Base-by-base conservation (phyloP, 352 stramenopile species). In the Peronospora destructor region DNA sequence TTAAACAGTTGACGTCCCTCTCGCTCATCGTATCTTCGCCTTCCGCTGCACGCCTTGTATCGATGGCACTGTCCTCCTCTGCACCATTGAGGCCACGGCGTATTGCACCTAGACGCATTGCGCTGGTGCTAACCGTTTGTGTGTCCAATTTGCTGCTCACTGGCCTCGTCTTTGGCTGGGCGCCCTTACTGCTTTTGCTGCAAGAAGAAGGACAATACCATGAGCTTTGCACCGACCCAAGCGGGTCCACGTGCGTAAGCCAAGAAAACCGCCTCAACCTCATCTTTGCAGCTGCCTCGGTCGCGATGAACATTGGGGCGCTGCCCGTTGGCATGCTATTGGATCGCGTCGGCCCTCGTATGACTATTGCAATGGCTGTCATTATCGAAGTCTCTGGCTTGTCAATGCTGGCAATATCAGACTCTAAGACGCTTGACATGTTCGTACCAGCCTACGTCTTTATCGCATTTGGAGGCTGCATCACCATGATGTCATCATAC, bases 201-300 rank as follows among this genome's bases (percentile, higher is more conserved):
- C 56, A 88, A 34, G 70, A 91, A 34, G 84, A 95, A 64, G 61
- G 76, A 14, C 82, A 93, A 47, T 95, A 91, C 52, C 40, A 60
- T 29, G 82, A 93, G 59, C 61, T 93, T 10, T 93, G 84, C 37
- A 45, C 45, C 1, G 55, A 73, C 47, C 40, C 54, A 4, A 61
- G 21, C 29, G 40, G 51, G 19, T 28, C 54, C 33, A 59, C 51
- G 21, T 94, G 84, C 44, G 60, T 76, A 21, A 75, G 55, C 7
- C 84, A 95, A 55, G 80, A 92, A 50, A 91, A 89, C 56, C 61
- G 65, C n/a, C 68, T 93, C n/a, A 91, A 92, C 55, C 75, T 95
- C 64, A 80, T 92, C 51, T 95, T 91, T 35, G 77, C 80, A 3
- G 68, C 90, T 12, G 84, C 80, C 13, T 83, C 78, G 3, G 76